phyloP scores from a whole-genome alignment of 139 green algal genomes.

The Haematococcus lacustris region DNA sequence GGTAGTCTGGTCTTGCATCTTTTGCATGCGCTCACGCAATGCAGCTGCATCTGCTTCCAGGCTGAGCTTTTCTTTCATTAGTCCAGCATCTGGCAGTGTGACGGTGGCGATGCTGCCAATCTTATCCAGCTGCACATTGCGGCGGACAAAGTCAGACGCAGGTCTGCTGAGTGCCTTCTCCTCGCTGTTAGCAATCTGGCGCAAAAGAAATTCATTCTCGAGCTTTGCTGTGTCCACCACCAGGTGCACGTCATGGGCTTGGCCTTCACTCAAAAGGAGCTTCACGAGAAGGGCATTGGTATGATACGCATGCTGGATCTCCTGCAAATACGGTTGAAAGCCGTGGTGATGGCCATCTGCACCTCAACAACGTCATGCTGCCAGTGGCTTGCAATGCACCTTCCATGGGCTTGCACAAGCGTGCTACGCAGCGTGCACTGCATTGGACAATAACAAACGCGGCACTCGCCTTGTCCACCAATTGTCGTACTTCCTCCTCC shows the following conservation, averaged over 20 bases:
- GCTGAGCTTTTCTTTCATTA: constrained; percentile 10
- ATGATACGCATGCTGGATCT: constrained; percentile 40
- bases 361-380: too few species aligned
- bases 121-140: constrained; percentile 19
- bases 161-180: constrained; percentile 20
- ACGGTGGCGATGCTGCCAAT: constrained; percentile 21
- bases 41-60: constrained; percentile 14
- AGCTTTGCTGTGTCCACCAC: constrained; percentile 30
- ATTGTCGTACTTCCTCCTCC: constrained; percentile 7
- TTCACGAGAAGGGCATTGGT: constrained; percentile 38
- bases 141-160: constrained; percentile 31
- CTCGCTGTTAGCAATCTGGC: constrained; percentile 27
- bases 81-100: neutral
- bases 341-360: too few species aligned
- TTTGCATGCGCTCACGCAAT: constrained; percentile 12
- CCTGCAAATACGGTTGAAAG: too few species aligned
- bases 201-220: constrained; percentile 42
- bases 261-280: constrained; percentile 33
- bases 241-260: constrained; percentile 22
- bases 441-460: too few species aligned
- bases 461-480: constrained; percentile 40
- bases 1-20: too few species aligned
- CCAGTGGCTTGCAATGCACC: too few species aligned
- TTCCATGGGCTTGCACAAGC: too few species aligned
- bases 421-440: too few species aligned